Percentiles rank a stretch among this genome's conserved stretches.
These are phyloP conservation scores for Barbatosphaeria neglecta DNA, from an alignment of 495 filamentous ascomycete species.

Conservation along the genomic window DNA sequence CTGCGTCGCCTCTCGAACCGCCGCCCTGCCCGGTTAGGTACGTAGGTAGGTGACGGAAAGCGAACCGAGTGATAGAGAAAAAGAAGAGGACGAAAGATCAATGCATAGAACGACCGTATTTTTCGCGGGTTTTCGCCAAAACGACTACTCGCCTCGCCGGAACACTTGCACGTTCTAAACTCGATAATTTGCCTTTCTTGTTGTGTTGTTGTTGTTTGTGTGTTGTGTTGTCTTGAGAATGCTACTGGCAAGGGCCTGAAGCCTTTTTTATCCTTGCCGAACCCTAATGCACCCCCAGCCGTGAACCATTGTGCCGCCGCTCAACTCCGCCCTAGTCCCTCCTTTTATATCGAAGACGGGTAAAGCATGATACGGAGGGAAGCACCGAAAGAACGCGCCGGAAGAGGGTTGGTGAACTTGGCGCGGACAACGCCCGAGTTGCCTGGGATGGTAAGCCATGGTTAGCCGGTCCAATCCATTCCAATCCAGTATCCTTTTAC, in stretches of 20 bases:
- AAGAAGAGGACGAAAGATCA: no score
- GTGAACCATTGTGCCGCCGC: conserved; percentile 41
- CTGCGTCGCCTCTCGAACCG: no score
- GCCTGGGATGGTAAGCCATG: conserved; percentile 38
- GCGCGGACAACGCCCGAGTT: conserved; percentile 95
- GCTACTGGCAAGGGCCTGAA: conserved; percentile 31
- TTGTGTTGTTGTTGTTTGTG: no score
- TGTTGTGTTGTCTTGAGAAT: no score
- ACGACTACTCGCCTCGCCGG: background rate
- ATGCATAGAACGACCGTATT: background rate
- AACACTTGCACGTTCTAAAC: conserved; percentile 18
- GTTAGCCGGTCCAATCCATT: background rate
- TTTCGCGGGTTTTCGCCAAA: background rate
- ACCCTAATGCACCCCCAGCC: conserved; percentile 43
- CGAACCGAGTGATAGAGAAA: no score
- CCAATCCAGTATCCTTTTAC: no score
- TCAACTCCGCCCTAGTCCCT: conserved; percentile 38
- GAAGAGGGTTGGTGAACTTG: conserved; percentile 90
- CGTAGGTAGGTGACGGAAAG: no score
- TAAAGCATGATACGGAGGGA: conserved; percentile 98
- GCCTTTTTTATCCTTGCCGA: conserved; percentile 37
- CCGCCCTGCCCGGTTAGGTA: no score
- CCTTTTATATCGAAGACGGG: conserved; percentile 60
- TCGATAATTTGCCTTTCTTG: conserved; percentile 29
- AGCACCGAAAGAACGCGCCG: conserved; percentile 90